phyloP scores from a whole-genome alignment of 805 yeast genomes.

The Pichia pseudocactophila region DNA sequence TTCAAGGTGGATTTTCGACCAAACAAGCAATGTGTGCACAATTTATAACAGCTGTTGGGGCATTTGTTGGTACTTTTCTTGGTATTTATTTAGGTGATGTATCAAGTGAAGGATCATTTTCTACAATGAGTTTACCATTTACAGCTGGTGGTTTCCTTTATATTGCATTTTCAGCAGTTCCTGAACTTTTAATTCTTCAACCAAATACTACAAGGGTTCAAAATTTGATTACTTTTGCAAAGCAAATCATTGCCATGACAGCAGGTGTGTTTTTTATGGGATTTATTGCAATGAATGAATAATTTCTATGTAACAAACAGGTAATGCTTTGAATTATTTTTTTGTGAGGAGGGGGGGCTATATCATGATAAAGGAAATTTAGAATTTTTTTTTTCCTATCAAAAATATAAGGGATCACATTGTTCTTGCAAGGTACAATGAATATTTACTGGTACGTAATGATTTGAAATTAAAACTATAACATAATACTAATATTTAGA shows the following conservation, averaged over 20 bases:
- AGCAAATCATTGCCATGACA: conserved; percentile 41
- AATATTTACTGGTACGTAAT: background rate
- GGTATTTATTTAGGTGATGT: conserved; percentile 36
- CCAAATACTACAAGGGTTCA: conserved; percentile 27
- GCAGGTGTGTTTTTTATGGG: conserved; percentile 55
- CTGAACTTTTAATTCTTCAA: conserved; percentile 49
- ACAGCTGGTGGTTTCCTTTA: conserved; percentile 73
- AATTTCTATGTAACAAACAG: too few relatives aligned
- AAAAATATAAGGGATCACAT: background rate
- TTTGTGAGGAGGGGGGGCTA: too few relatives aligned
- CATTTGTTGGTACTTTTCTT: conserved; percentile 53
- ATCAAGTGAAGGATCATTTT: background rate
- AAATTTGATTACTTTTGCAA: conserved; percentile 32
- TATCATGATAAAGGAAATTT: too few relatives aligned
- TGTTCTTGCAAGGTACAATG: background rate
- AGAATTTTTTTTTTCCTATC: too few relatives aligned
- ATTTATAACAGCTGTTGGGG: conserved; percentile 56
- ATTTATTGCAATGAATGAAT: conserved; percentile 39
- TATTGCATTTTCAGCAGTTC: conserved; percentile 70
- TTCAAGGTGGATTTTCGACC: conserved; percentile 61
- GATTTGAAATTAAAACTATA: too few relatives aligned
- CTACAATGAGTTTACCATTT: conserved; percentile 45
- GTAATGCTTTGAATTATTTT: too few relatives aligned
- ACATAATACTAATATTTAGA: too few relatives aligned
- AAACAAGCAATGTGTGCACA: conserved; percentile 61